Evolutionary conservation across 371 early-diverging fungal species (phyloP), one percentile per base, ranked within the genome.

Genomic region (Mortierella sp.): DNA sequence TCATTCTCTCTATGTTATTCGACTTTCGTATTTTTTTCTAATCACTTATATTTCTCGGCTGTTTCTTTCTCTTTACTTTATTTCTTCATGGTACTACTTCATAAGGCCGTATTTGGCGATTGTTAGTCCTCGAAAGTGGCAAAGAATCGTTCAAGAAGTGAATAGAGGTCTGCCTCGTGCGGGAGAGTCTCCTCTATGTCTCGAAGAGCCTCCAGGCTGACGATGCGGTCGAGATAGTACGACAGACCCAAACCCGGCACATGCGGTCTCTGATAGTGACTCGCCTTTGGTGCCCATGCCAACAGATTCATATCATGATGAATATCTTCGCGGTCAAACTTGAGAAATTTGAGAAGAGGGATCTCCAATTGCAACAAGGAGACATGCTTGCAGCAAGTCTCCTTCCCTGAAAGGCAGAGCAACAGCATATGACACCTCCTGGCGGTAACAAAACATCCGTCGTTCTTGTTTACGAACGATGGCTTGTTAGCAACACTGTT

Each of bases 361-460:
- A 54, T 14, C 24, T 54, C 54, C 54, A 54, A 54, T 54, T 54
- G 54, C 54, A 54, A 54, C 54, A 54, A 54, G 54, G 54, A 54
- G 54, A 54, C 24, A 54, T 13, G 54, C 54, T 54, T 54, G 54
- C 54, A 54, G 54, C 54, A 54, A 0, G 21, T 54, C 24, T 54
- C 54, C 21, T 54, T 24, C 54, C 7, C 54, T 54, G 54, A 54
- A 54, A 54, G 54, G 54, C 54, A 54, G 54, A 24, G 54, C 54
- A 54, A 54, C 54, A 3, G 54, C 54, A 21, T 77, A 81, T 2
- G 78, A 57, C 9, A 75, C 31, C 2, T 48, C 77, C 70, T 81
- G 77, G 21, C 77, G 81, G 38, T 70, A 71, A 55, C 81, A 81
- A 13, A 81, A 11, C 81, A 81, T 77, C 81, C 81, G 77, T 4